Evolutionary conservation across 768 basidiomycete genomes (phyloP), one percentile per base, ranked within the genome.

Genomic region (Suillus clintonianus): DNA sequence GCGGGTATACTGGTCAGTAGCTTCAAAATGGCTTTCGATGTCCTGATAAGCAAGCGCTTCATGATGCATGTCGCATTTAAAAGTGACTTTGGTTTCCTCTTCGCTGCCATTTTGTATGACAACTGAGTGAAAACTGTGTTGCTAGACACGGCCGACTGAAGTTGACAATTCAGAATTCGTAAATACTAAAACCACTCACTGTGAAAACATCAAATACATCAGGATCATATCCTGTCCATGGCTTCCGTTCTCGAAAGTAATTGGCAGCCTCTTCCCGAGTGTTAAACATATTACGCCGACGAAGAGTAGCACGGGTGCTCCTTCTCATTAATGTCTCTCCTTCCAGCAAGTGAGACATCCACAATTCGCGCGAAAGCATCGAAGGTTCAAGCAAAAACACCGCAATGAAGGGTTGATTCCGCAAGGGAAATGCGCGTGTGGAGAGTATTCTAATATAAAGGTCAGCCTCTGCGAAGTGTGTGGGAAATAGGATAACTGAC

Each of bases 201-300:
- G 73, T 72, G 39, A 83, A 68, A n/a, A 80, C 59, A 7, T 68
- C 72, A 19, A 83, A 59, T 1, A 79, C 77, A 5, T 80, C 74
- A 3, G 73, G 70, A 67, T 86, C 81, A 82, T 82, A 86, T 8
- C 65, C 66, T 41, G 71, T 78, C 83, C 83, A 86, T 0, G 84
- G 84, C 51, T 75, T 67, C 13, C 80, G 75, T 50, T 78, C 77
- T n/a, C 64, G 70, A 54, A 84, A 80, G 71, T 81, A 84, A 36
- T 65, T 57, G 17, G 76, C 76, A 1, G 84, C 85, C 17, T 77
- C 77, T 32, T 80, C 76, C 32, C 74, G 71, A 17, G 76, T 80
- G 1, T 66, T 61, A 84, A 84, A 86, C 3, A 66, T 69, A 60
- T 80, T 72, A 13, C 78, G 75, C 19, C 83, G 78, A n/a, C 78